Evolutionary conservation across 306 rosid genomes (phyloP).

Genomic region (Lupinus albus): DNA sequence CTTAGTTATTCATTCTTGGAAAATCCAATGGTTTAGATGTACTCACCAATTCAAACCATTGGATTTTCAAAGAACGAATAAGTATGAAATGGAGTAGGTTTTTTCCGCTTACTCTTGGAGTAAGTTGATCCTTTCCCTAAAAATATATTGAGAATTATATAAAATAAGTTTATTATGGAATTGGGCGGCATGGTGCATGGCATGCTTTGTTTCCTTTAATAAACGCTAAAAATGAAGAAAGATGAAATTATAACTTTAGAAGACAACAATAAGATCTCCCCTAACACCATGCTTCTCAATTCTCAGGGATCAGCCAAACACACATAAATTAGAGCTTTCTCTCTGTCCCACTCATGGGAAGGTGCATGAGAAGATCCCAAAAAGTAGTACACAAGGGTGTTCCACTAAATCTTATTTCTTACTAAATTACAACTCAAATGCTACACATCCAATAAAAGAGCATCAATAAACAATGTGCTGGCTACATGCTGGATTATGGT

Average conservation of each 20-base stretch:
- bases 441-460: constrained; percentile 61
- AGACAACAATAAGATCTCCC: constrained; percentile 48
- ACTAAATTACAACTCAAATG: constrained; percentile 52
- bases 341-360: constrained; percentile 43
- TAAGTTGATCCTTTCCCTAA: too few relatives aligned
- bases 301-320: constrained; percentile 67
- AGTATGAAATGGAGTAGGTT: too few relatives aligned
- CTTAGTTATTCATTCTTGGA: too few relatives aligned
- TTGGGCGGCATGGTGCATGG: constrained; percentile 73
- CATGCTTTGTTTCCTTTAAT: constrained; percentile 76
- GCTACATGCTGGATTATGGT: constrained; percentile 62
- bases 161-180: constrained; percentile 48
- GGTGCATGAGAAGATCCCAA: constrained; percentile 83
- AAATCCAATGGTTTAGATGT: too few relatives aligned
- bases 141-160: too few relatives aligned
- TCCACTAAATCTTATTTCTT: constrained; percentile 52
- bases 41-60: too few relatives aligned
- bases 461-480: constrained; percentile 47
- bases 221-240: constrained; percentile 48
- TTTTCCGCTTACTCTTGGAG: too few relatives aligned
- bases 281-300: constrained; percentile 78
- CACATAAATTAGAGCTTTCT: constrained; percentile 45
- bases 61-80: too few relatives aligned
- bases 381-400: constrained; percentile 64
- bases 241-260: constrained; percentile 39